phyloP scores from a whole-genome alignment of 2,329 filamentous ascomycete species.

The Sclerotinia borealis region DNA sequence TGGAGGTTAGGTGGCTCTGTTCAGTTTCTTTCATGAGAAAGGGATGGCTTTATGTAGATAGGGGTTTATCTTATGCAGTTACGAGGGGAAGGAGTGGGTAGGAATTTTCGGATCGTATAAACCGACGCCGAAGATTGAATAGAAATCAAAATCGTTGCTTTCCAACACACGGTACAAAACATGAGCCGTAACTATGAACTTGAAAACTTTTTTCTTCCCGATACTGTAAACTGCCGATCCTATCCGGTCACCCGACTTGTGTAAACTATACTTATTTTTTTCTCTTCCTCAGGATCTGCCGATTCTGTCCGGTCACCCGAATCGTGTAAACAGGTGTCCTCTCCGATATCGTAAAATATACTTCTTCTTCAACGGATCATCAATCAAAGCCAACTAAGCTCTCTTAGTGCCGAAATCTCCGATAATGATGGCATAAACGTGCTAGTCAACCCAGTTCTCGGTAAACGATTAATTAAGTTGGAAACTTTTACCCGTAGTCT shows the following conservation, averaged over 20 bases:
- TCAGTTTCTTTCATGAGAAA: not conserved
- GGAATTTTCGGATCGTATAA: not conserved
- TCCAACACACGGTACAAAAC: not conserved
- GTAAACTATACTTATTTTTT: too few relatives aligned
- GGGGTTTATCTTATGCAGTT: not conserved
- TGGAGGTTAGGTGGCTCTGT: not conserved
- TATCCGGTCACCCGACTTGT: not conserved
- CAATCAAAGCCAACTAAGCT: not conserved
- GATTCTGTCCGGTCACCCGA: not conserved
- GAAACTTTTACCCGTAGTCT: too few relatives aligned
- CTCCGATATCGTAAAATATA: not conserved
- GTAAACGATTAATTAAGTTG: too few relatives aligned
- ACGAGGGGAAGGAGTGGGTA: not conserved
- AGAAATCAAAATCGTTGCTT: not conserved
- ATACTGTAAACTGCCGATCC: not conserved
- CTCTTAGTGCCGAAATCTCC: not conserved
- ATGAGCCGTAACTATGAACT: not conserved
- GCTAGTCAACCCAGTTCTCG: too few relatives aligned
- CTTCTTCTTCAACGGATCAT: too few relatives aligned
- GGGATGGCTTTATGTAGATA: not conserved
- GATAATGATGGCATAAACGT: too few relatives aligned
- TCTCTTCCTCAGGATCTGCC: not conserved
- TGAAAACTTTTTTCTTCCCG: not conserved
- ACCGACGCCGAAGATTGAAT: not conserved
- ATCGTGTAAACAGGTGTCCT: not conserved